phyloP scores from a whole-genome alignment of 306 rosid species.

The Rubus parviflorus region DNA sequence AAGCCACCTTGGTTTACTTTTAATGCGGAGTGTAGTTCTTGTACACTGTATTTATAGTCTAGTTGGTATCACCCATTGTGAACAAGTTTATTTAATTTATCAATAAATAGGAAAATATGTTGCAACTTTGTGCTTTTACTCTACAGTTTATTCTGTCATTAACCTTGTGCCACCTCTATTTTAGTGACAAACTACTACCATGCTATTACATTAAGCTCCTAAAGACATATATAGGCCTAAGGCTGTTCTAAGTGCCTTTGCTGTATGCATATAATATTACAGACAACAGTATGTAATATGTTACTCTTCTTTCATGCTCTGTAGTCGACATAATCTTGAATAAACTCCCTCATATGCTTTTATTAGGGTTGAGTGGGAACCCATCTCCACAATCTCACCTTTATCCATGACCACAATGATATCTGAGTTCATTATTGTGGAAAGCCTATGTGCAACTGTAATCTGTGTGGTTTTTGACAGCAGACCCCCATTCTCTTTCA shows the following conservation, averaged over 20 bases:
- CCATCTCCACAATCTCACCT: conserved; percentile 69
- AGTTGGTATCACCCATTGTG: background rate
- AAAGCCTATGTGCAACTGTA: conserved; percentile 82
- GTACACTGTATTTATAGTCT: background rate
- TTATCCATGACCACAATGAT: conserved; percentile 73
- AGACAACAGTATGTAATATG: conserved; percentile 8
- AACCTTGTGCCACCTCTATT: conserved; percentile 8
- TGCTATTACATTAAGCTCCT: conserved; percentile 7
- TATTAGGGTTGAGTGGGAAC: conserved; percentile 64
- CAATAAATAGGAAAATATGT: background rate
- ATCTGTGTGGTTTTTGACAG: conserved; percentile 64
- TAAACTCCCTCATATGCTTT: conserved; percentile 59
- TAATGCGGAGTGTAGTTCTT: background rate
- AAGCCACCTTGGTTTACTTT: background rate
- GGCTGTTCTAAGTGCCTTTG: conserved; percentile 13
- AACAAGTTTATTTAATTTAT: background rate
- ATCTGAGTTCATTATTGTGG: conserved; percentile 71
- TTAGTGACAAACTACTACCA: conserved; percentile 16
- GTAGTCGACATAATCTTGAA: conserved; percentile 62
- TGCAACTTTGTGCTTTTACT: conserved; percentile 7
- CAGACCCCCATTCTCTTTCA: conserved; percentile 37
- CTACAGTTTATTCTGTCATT: conserved; percentile 11
- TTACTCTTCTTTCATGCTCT: conserved; percentile 51
- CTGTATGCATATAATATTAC: background rate
- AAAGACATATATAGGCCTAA: conserved; percentile 12